These are phyloP conservation scores for Cenchrus americanus DNA, from an alignment of 176 grass and related monocot species.

Conservation along the genomic window DNA sequence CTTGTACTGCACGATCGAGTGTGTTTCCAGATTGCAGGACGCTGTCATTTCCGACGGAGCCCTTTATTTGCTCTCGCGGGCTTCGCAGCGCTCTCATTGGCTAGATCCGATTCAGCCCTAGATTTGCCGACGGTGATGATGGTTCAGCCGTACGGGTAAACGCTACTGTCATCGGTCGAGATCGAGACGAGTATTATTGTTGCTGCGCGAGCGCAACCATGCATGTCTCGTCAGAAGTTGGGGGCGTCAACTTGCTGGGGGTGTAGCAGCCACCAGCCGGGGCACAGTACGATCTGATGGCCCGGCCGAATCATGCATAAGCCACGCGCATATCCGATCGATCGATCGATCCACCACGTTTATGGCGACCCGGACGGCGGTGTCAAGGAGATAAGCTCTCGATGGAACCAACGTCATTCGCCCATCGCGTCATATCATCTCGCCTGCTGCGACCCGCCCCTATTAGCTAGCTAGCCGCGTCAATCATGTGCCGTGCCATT, in stretches of 20 bases:
- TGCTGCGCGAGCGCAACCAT: background rate
- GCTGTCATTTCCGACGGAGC: background rate
- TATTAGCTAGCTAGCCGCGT: background rate
- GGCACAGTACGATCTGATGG: background rate
- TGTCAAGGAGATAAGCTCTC: conserved; percentile 20
- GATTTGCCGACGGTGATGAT: background rate
- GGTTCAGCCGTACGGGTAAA: background rate
- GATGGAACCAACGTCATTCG: conserved; percentile 40
- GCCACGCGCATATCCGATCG: background rate
- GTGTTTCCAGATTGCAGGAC: too few species aligned
- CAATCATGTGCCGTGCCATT: conserved; percentile 38
- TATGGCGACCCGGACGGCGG: background rate
- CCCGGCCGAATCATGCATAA: background rate
- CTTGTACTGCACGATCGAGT: too few species aligned
- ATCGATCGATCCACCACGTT: conserved; percentile 29
- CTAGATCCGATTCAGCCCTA: background rate
- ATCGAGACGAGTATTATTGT: background rate
- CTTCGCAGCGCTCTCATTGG: too few species aligned
- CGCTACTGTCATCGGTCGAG: background rate
- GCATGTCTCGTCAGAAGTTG: background rate
- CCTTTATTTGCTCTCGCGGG: background rate
- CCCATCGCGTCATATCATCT: conserved; percentile 4
- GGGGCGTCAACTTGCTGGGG: background rate
- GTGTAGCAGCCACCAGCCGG: background rate
- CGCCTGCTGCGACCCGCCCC: background rate